phyloP scores from a whole-genome alignment of 2,329 filamentous ascomycete species.

The Arthrinium puccinioides region DNA sequence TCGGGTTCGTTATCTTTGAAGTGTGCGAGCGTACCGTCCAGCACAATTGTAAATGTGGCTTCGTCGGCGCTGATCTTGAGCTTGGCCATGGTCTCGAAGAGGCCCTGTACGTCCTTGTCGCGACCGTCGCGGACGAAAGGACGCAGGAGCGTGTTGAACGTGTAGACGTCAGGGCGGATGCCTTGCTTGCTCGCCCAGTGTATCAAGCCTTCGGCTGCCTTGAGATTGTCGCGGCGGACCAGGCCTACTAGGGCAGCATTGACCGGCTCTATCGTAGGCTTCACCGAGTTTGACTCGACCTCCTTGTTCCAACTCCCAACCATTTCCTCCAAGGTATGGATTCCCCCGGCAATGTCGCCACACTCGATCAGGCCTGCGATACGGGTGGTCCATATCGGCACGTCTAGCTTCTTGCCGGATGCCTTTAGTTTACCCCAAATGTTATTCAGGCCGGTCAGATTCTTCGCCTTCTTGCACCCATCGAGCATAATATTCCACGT shows the following conservation, averaged over 20 bases:
- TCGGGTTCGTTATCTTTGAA: constrained; percentile 27
- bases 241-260: constrained; percentile 65
- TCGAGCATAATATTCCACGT: constrained; percentile 70
- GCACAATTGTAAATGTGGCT: constrained; percentile 67
- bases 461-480: constrained; percentile 56
- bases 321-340: constrained; percentile 62
- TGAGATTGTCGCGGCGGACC: constrained; percentile 37
- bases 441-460: constrained; percentile 51
- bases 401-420: constrained; percentile 55
- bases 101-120: constrained; percentile 36
- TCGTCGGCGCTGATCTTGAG: constrained; percentile 50
- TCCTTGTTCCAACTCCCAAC: constrained; percentile 45
- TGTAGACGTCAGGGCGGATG: constrained; percentile 48
- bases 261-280: constrained; percentile 57
- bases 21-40: constrained; percentile 48
- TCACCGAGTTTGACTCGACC: constrained; percentile 33
- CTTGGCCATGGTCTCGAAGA: constrained; percentile 54
- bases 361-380: constrained; percentile 58
- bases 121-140: constrained; percentile 45
- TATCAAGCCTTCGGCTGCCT: constrained; percentile 47
- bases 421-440: constrained; percentile 60
- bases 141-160: constrained; percentile 64
- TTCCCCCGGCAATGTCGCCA: constrained; percentile 45
- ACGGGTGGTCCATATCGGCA: constrained; percentile 61
- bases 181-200: constrained; percentile 50